Conservation (phyloP, 2,329 filamentous ascomycete genomes). For the Trematosphaeria pertusa region DNA sequence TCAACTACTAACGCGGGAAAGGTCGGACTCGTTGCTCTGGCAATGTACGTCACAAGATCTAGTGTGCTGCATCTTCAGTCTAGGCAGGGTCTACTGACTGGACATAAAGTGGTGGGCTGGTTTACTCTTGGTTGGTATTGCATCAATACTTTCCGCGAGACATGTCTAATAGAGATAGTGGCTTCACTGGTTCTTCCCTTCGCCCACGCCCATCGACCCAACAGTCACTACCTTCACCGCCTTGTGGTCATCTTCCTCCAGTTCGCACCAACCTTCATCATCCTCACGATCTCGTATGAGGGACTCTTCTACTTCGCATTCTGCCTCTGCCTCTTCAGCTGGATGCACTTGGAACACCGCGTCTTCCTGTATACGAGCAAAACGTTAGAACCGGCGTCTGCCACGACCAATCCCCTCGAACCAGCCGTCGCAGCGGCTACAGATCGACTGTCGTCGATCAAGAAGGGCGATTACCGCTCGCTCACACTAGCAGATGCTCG, state of each 20-base stretch:
- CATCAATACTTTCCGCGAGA: constrained; percentile 12
- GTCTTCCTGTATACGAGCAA: constrained; percentile 60
- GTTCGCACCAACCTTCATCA: constrained; percentile 92
- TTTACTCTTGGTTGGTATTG: constrained; percentile 71
- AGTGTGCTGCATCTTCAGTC: constrained; percentile 86
- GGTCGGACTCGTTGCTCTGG: constrained; percentile 78
- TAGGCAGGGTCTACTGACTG: constrained; percentile 81
- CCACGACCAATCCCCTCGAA: constrained; percentile 36
- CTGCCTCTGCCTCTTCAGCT: constrained; percentile 79
- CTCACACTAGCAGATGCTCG: constrained; percentile 84
- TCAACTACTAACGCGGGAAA: too few species aligned
- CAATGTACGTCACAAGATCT: constrained; percentile 85
- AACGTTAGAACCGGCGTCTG: constrained; percentile 14
- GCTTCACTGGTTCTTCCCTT: constrained; percentile 80
- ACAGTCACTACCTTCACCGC: constrained; percentile 87
- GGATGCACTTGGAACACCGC: constrained; percentile 90
- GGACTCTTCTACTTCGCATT: constrained; percentile 95
- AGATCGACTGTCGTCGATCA: constrained; percentile 36
- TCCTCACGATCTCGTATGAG: constrained; percentile 96
- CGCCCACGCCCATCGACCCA: constrained; percentile 79
- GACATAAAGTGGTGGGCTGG: constrained; percentile 90
- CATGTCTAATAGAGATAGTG: constrained; percentile 58
- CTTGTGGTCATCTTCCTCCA: constrained; percentile 89
- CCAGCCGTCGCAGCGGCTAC: constrained; percentile 50
- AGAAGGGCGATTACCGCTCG: constrained; percentile 63